These are phyloP conservation scores for Phialophora chinensis DNA, from an alignment of 2,329 filamentous ascomycete species.

Conservation along the genomic window DNA sequence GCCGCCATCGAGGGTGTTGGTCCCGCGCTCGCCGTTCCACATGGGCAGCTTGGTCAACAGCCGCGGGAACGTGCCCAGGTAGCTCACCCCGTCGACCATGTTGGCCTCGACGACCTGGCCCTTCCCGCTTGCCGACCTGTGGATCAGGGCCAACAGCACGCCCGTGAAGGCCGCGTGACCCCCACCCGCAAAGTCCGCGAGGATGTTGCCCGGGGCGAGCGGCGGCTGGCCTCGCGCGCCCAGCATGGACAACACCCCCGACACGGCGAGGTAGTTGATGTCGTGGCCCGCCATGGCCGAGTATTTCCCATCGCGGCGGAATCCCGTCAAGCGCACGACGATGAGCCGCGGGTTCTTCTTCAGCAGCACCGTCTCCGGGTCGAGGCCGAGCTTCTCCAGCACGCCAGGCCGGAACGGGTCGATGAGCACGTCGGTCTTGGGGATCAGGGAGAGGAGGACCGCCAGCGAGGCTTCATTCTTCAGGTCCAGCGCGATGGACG, in stretches of 20 bases:
- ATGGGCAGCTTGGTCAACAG: constrained; percentile 67
- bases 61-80: constrained; percentile 78
- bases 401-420: constrained; percentile 94
- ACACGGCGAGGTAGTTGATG: constrained; percentile 94
- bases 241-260: constrained; percentile 77
- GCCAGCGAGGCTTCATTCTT: constrained; percentile 72
- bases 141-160: constrained; percentile 76
- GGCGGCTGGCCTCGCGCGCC: constrained; percentile 70
- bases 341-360: constrained; percentile 75
- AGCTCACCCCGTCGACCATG: constrained; percentile 90
- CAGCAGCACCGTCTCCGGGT: constrained; percentile 69
- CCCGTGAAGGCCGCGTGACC: constrained; percentile 82
- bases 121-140: constrained; percentile 61
- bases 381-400: constrained; percentile 80
- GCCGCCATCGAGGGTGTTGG: constrained; percentile 81
- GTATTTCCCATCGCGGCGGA: constrained; percentile 85
- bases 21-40: constrained; percentile 70
- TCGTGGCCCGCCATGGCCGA: constrained; percentile 89
- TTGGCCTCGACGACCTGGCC: constrained; percentile 94
- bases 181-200: constrained; percentile 91
- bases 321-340: constrained; percentile 86
- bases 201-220: constrained; percentile 78
- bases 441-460: constrained; percentile 70
- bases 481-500: constrained; percentile 77
- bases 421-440: constrained; percentile 76